Conservation (phyloP, 1,284 basidiomycete species). For the Tylopilus orsonianus region DNA sequence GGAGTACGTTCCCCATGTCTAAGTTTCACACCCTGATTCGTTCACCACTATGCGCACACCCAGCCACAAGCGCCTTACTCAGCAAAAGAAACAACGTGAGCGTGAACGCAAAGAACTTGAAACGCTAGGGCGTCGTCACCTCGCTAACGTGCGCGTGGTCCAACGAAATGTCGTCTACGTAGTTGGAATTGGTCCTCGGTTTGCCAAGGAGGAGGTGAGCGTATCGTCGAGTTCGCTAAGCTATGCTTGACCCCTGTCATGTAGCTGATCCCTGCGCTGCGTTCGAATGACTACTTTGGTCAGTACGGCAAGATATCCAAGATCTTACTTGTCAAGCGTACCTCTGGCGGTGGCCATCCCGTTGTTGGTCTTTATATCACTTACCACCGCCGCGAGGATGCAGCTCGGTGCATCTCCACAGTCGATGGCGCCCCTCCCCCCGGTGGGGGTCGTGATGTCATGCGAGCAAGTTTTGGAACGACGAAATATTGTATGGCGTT, state of each 20-base stretch:
- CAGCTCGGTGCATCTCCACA: slow-evolving; percentile 88
- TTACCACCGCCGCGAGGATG: slow-evolving; percentile 93
- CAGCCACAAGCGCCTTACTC: slow-evolving; percentile 89
- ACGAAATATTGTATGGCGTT: slow-evolving; percentile 99
- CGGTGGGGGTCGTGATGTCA: slow-evolving; percentile 73
- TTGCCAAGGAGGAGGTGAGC: slow-evolving; percentile 93
- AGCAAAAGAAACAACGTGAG: slow-evolving; percentile 95
- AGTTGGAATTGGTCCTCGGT: slow-evolving; percentile 85
- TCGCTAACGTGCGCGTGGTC: slow-evolving; percentile 93
- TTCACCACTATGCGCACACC: slow-evolving; percentile 11
- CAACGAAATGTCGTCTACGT: slow-evolving; percentile 98
- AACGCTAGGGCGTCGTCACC: slow-evolving; percentile 79
- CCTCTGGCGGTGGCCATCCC: slow-evolving; percentile 72
- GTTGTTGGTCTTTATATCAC: slow-evolving; percentile 96
- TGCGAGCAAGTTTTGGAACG: slow-evolving; percentile 94
- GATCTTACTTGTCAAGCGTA: slow-evolving; percentile 91
- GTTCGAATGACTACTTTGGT: slow-evolving; percentile 96
- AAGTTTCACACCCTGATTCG: neutral
- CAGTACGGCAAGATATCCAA: slow-evolving; percentile 99
- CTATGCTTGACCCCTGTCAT: slow-evolving; percentile 17
- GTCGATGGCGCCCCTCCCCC: slow-evolving; percentile 91
- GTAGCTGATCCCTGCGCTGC: slow-evolving; percentile 90
- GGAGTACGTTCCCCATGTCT: slow-evolving; percentile 65
- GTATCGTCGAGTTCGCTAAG: neutral
- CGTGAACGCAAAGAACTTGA: slow-evolving; percentile 97